phyloP scores from a whole-genome alignment of 345 rosid species.

The Eucalyptus viminalis region DNA sequence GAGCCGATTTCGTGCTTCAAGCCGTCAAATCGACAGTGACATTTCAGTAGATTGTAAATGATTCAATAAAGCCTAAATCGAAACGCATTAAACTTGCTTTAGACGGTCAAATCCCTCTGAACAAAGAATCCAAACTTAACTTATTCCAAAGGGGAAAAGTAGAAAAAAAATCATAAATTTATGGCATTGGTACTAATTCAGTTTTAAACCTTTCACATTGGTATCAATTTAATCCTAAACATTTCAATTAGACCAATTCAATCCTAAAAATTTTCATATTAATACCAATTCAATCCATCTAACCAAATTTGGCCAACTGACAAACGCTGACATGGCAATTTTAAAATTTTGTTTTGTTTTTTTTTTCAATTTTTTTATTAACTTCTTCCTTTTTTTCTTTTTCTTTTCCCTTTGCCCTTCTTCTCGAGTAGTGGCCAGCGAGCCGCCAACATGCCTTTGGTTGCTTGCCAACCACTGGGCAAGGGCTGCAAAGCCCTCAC shows the following conservation, averaged over 20 bases:
- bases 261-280: rapidly evolving
- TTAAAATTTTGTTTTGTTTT: too few relatives aligned
- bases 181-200: rapidly evolving
- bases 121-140: not conserved
- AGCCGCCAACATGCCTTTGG: rapidly evolving
- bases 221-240: rapidly evolving
- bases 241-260: too few relatives aligned
- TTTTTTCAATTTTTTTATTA: too few relatives aligned
- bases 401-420: too few relatives aligned
- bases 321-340: rapidly evolving
- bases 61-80: not conserved
- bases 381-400: too few relatives aligned
- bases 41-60: not conserved
- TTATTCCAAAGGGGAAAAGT: too few relatives aligned
- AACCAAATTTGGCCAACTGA: rapidly evolving
- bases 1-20: not conserved
- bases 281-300: too few relatives aligned
- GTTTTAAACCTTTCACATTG: rapidly evolving
- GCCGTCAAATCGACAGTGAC: not conserved
- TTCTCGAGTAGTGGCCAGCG: rapidly evolving
- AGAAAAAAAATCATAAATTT: too few relatives aligned
- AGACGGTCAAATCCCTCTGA: not conserved
- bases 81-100: not conserved
- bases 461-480: rapidly evolving
- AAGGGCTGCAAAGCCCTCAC: too few relatives aligned